Percentiles rank a stretch among this genome's conserved stretches.
phyloP scores from a whole-genome alignment of 1,284 basidiomycete species.

The Leccinum subspadiceum region DNA sequence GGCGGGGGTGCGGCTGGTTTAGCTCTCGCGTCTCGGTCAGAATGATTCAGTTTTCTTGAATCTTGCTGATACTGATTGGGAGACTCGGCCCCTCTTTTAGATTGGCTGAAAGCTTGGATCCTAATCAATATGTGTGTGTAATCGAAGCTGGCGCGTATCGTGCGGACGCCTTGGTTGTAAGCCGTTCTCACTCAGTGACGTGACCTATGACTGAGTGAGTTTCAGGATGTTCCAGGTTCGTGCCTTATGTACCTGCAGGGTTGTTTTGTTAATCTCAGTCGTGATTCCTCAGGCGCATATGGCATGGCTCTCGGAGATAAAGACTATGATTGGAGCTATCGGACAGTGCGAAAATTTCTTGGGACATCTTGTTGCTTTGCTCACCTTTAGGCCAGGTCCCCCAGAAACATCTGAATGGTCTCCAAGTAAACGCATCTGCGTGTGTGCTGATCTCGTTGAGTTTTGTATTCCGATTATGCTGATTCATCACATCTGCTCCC shows the following conservation, averaged over 20 bases:
- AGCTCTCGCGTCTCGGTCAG: conserved; percentile 19
- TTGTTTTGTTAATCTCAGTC: background rate
- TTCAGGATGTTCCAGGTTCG: conserved; percentile 22
- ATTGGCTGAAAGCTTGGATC: conserved; percentile 15
- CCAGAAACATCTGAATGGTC: conserved; percentile 11
- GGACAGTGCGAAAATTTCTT: conserved; percentile 8
- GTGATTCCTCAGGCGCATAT: conserved; percentile 2
- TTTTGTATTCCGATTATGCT: background rate
- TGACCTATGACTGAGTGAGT: background rate
- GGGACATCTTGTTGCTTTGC: background rate
- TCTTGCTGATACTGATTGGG: background rate
- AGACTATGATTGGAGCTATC: conserved; percentile 21
- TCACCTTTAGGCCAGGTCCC: conserved; percentile 15
- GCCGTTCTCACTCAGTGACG: background rate
- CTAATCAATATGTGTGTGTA: conserved; percentile 21
- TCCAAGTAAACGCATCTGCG: conserved; percentile 4
- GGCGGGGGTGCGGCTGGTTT: conserved; percentile 22
- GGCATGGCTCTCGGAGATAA: conserved; percentile 9
- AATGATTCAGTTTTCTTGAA: background rate
- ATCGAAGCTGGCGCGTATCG: conserved; percentile 20
- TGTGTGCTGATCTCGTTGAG: background rate
- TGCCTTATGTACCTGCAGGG: background rate
- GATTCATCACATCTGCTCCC: background rate
- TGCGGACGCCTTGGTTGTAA: conserved; percentile 13
- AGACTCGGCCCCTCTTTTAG: conserved; percentile 1